Evolutionary conservation across 2,329 filamentous ascomycete species (phyloP), one percentile per base, ranked within the genome.

Genomic region (Aspergillus luchuensis): DNA sequence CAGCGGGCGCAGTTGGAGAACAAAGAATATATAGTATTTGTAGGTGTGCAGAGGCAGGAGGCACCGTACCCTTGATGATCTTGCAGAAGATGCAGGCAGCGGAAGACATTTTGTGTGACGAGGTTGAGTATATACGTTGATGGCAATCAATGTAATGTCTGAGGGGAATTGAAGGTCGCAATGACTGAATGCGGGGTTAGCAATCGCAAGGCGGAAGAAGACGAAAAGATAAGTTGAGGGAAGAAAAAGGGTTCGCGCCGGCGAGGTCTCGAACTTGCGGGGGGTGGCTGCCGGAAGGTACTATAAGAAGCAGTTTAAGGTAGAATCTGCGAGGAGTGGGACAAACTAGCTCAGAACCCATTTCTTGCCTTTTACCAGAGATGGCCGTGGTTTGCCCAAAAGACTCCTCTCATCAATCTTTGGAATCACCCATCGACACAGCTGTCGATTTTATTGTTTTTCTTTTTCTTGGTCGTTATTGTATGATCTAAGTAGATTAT

Each of bases 11-110:
- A 47, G 58, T 66, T 13, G 48, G 62, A 56, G 49, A 33, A 38
- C 53, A 6, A 58, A 30, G 39, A n/a, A 28, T 11, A 28, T 11
- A 13, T 36, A 36, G 10, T 11, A 11, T 17, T 47, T 43, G 25
- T 41, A 15, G 50, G 7, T 23, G 8, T 13, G n/a, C 21, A 17
- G 11, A 17, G 15, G 47, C 11, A 17, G 47, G 17, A 23, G 5
- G 8, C 47, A n/a, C 21, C 11, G 56, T 78, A 86, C 94, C 94
- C 85, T 96, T 96, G 82, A 99, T 90, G 76, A 99, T 98, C 79
- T 92, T 96, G 85, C 95, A 99, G 82, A 99, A 99, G 74, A 98
- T 92, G 77, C 95, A 99, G 65, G 89, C 83, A 57, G 89, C 84
- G 41, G 75, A 69, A 21, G 72, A 67, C 71, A 74, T 77, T 49